Percentiles rank a stretch among this genome's conserved stretches.
These are phyloP conservation scores for Dipsacomyces acuminosporus DNA, from an alignment of 371 early-diverging fungal genomes.

Conservation along the genomic window DNA sequence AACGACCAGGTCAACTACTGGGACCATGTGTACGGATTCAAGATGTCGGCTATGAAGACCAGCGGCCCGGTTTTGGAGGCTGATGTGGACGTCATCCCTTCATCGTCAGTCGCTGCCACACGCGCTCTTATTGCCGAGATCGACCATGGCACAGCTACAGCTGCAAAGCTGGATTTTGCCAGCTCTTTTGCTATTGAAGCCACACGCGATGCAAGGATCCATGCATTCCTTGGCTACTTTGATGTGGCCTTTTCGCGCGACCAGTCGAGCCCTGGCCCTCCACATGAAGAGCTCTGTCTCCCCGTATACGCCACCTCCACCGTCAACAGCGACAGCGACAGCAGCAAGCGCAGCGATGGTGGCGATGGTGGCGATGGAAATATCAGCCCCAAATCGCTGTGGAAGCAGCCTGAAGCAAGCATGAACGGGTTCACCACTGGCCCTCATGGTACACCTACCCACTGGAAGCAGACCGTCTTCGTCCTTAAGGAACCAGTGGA, in stretches of 20 bases:
- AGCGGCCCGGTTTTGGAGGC: constrained; percentile 73
- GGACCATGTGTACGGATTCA: constrained; percentile 90
- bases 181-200: constrained; percentile 70
- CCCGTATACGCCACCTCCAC: too few relatives aligned
- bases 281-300: constrained; percentile 10
- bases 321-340: too few relatives aligned
- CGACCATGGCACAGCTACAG: constrained; percentile 56
- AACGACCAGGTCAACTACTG: constrained; percentile 85
- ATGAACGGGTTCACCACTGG: constrained; percentile 76
- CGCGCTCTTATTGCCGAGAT: constrained; percentile 61
- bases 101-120: constrained; percentile 65
- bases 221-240: constrained; percentile 90
- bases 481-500: constrained; percentile 66
- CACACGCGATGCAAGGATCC: constrained; percentile 68
- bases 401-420: constrained; percentile 26
- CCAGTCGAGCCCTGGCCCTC: constrained; percentile 18
- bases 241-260: constrained; percentile 65
- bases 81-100: constrained; percentile 81
- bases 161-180: constrained; percentile 74
- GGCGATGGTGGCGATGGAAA: constrained; percentile 5
- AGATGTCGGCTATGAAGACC: constrained; percentile 82
- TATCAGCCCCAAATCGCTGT: constrained; percentile 20
- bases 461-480: constrained; percentile 98
- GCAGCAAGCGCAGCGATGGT: too few relatives aligned
- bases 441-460: constrained; percentile 82